Conservation (phyloP, 2,329 filamentous ascomycete species). For the Trichoderma sp. region DNA sequence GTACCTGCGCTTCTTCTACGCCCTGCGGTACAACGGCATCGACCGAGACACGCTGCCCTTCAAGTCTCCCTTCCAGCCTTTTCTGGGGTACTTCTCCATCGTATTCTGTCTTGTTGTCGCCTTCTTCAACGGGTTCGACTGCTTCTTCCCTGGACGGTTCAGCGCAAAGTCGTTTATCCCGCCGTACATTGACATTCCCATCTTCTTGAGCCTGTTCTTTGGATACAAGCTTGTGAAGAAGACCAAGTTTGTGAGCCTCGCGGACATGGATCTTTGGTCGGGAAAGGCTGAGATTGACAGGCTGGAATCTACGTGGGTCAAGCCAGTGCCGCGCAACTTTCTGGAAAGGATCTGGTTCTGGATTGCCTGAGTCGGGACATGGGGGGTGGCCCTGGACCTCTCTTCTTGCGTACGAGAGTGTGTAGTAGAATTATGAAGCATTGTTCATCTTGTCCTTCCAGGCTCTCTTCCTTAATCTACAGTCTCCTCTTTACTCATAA, state of each 20-base stretch:
- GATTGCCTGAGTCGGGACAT: conserved; percentile 39
- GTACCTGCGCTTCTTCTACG: conserved; percentile 70
- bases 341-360: conserved; percentile 47
- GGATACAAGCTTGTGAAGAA: conserved; percentile 68
- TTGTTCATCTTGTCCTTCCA: too few species aligned
- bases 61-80: conserved; percentile 68
- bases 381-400: neutral
- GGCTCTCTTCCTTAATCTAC: too few species aligned
- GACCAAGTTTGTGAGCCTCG: conserved; percentile 51
- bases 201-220: conserved; percentile 64
- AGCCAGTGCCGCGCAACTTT: conserved; percentile 42
- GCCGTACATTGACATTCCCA: conserved; percentile 67
- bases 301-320: conserved; percentile 44
- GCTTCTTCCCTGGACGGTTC: conserved; percentile 63
- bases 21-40: conserved; percentile 65
- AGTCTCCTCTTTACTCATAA: too few species aligned
- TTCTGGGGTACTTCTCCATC: conserved; percentile 65
- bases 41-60: conserved; percentile 66
- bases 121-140: conserved; percentile 71
- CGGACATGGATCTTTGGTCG: conserved; percentile 47
- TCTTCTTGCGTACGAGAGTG: too few species aligned
- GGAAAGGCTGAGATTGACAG: conserved; percentile 46
- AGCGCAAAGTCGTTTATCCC: conserved; percentile 61
- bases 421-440: too few species aligned
- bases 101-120: conserved; percentile 65